phyloP scores from a whole-genome alignment of 2,329 filamentous ascomycete genomes.

The Verticillium alfalfae region DNA sequence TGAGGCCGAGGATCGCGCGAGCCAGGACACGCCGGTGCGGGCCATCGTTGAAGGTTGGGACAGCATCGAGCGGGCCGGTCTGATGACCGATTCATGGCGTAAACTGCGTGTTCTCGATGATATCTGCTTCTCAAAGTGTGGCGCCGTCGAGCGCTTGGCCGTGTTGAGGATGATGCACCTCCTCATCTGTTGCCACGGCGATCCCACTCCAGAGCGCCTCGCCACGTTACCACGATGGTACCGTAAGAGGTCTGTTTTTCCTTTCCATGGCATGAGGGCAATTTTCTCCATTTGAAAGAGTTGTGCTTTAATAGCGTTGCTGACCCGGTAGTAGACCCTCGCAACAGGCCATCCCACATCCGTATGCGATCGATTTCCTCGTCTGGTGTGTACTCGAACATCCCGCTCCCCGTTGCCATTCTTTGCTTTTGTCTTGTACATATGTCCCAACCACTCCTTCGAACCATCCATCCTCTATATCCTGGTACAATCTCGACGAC shows the following conservation, averaged over 20 bases:
- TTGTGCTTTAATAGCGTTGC: background rate
- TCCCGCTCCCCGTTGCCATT: background rate
- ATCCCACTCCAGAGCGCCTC: slow-evolving; percentile 13
- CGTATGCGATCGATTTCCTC: slow-evolving; percentile 21
- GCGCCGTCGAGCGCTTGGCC: slow-evolving; percentile 14
- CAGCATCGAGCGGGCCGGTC: slow-evolving; percentile 13
- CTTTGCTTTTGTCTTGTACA: background rate
- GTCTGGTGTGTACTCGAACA: slow-evolving; percentile 14
- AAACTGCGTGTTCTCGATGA: slow-evolving; percentile 16
- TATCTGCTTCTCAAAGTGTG: slow-evolving; percentile 13
- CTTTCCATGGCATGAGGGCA: background rate
- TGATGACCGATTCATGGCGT: slow-evolving; percentile 10
- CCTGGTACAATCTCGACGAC: background rate
- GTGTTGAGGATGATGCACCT: slow-evolving; percentile 16
- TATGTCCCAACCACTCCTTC: too few species aligned
- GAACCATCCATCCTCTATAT: too few species aligned
- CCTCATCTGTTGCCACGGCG: slow-evolving; percentile 17
- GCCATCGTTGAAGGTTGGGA: slow-evolving; percentile 20
- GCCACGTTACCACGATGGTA: slow-evolving; percentile 17
- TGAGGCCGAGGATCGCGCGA: slow-evolving; percentile 11
- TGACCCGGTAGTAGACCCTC: slow-evolving; percentile 14
- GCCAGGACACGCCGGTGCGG: slow-evolving; percentile 17
- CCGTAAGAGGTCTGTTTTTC: slow-evolving; percentile 13
- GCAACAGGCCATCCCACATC: slow-evolving; percentile 15
- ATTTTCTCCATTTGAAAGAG: too few species aligned